These are phyloP conservation scores for Closterium sp. DNA, from an alignment of 139 green algal species.

Conservation along the genomic window DNA sequence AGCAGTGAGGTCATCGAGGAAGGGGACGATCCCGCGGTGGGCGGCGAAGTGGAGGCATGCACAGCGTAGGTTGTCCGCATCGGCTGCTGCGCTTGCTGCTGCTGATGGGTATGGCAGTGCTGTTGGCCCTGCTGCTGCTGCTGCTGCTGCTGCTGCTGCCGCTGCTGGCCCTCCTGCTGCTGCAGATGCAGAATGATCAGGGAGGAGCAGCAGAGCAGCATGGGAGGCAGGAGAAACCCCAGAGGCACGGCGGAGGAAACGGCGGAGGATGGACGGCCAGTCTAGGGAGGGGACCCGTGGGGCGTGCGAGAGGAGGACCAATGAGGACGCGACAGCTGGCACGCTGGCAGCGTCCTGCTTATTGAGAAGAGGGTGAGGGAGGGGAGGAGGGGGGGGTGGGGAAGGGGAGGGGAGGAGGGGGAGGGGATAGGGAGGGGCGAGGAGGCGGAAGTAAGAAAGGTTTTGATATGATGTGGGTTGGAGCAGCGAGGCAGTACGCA, in stretches of 20 bases:
- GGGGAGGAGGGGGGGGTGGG: neutral
- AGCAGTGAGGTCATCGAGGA: neutral
- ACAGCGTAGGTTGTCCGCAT: neutral
- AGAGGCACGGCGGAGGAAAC: neutral
- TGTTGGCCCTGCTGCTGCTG: neutral
- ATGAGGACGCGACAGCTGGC: neutral
- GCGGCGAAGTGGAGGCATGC: neutral
- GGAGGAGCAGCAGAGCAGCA: neutral
- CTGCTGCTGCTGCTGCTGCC: neutral
- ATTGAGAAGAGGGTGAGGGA: neutral
- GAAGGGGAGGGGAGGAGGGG: neutral
- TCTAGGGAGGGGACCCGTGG: neutral
- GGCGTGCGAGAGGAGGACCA: neutral
- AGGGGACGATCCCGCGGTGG: neutral
- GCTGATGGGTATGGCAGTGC: neutral
- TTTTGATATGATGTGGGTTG: no score
- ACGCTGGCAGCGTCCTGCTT: neutral
- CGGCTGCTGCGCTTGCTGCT: neutral
- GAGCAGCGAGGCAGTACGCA: no score
- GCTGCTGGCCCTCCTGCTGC: neutral
- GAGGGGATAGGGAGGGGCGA: neutral
- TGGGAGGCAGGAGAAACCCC: neutral
- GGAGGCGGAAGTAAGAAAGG: no score
- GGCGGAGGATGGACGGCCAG: neutral
- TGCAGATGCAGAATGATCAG: neutral